Evolutionary conservation across 208 protist genomes (phyloP), one percentile per base, ranked within the genome.

Genomic region (Novymonas esmeraldas): DNA sequence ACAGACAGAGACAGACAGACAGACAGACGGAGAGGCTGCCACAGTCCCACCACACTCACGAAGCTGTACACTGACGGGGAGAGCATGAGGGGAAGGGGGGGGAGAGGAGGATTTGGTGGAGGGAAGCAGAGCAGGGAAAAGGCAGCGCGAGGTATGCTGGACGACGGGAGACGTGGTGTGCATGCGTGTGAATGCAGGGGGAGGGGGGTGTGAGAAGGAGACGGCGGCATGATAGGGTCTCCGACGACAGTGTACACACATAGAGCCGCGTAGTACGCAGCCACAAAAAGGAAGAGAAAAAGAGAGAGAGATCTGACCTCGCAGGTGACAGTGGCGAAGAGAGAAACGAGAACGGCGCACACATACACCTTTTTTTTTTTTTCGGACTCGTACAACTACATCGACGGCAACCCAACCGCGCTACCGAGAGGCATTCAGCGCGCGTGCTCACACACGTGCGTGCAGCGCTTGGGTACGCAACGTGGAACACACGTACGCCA

Each of bases 281-380:
- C 51, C 28, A 60, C 1, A 54, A 60, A 58, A 28, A n/a, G n/a
- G 49, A 2, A 18, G 45, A 22, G 36, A 61, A 26, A 65, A 68
- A 66, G 48, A 64, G 16, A 48, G 26, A 55, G 20, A 73, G 41
- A 29, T 34, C 24, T 38, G 34, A 34, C 20, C n/a, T 44, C 44
- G 56, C 56, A 28, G 31, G 44, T 18, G 20, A 33, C 36, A 33
- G 9, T 13, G 0, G 13, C 1, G 20, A 9, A 20, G 4, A 38
- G 16, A 18, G 24, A 29, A 31, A 51, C 24, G 29, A 18, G 24
- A 29, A 31, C 28, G 20, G 29, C 52, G 34, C n/a, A n/a, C 20
- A 58, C 18, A 4, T 11, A 56, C 7, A 22, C 31, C 38, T 26
- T 31, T 26, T n/a, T n/a, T n/a, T n/a, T n/a, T n/a, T n/a, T n/a